These are phyloP conservation scores for Vicia villosa DNA, from an alignment of 306 rosid genomes.

Conservation along the genomic window DNA sequence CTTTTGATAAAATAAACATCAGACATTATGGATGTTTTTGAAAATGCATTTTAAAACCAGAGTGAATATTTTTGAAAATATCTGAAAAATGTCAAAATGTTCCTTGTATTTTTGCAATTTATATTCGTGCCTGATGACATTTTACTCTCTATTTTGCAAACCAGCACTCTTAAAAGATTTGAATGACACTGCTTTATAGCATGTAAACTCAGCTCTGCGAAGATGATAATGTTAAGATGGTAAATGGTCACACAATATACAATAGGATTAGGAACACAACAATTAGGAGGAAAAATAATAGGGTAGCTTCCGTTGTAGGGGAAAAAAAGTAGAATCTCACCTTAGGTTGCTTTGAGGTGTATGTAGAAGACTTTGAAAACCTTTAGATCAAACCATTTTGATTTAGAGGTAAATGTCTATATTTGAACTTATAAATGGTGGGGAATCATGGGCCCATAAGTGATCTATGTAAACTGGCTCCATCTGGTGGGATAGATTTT, in stretches of 20 bases:
- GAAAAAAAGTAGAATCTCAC: not conserved
- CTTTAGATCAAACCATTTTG: not conserved
- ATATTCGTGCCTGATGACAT: slow-evolving; percentile 11
- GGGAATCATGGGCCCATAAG: not conserved
- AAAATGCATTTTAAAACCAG: not conserved
- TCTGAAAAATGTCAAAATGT: no score
- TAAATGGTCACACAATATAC: not conserved
- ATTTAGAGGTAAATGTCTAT: not conserved
- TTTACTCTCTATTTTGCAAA: slow-evolving; percentile 8
- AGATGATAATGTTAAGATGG: not conserved
- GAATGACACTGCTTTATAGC: slow-evolving; percentile 17
- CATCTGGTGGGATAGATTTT: not conserved
- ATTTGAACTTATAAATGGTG: not conserved
- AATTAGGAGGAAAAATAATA: not conserved
- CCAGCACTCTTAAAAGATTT: slow-evolving; percentile 6
- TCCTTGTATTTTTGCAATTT: slow-evolving; percentile 8
- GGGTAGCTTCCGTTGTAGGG: not conserved
- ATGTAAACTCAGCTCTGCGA: not conserved
- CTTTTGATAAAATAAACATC: no score
- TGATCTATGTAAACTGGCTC: not conserved
- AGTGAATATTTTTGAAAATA: no score
- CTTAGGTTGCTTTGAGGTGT: not conserved
- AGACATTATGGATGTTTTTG: not conserved
- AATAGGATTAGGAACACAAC: not conserved
- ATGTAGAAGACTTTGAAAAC: not conserved